Evolutionary conservation across 768 basidiomycete species (phyloP).

Genomic region (Leccinum arenicola): DNA sequence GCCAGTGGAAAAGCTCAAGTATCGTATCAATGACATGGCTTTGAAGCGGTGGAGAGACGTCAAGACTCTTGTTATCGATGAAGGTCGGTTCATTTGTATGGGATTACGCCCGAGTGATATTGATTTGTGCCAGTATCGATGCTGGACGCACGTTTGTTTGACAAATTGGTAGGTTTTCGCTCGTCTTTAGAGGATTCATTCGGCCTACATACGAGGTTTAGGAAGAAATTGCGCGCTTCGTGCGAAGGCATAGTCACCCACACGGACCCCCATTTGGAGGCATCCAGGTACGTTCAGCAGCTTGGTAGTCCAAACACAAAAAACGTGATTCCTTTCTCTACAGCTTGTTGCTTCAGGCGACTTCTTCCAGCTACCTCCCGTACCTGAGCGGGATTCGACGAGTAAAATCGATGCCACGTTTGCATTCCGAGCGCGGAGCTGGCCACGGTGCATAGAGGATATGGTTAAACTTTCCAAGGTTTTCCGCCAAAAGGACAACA

Average conservation of each 20-base stretch:
- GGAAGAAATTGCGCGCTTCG: constrained; percentile 38
- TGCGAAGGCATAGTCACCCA: constrained; percentile 35
- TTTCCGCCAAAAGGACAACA: constrained; percentile 67
- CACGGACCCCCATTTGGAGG: constrained; percentile 55
- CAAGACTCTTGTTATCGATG: constrained; percentile 65
- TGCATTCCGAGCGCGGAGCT: constrained; percentile 64
- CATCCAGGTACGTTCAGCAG: constrained; percentile 46
- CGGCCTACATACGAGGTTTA: constrained; percentile 8
- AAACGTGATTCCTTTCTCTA: constrained; percentile 11
- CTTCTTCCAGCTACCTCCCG: constrained; percentile 80
- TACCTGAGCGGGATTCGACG: constrained; percentile 48
- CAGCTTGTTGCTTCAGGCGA: constrained; percentile 74
- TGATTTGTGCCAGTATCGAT: constrained; percentile 55
- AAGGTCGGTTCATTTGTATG: constrained; percentile 43
- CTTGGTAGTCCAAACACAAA: background rate
- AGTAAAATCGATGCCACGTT: constrained; percentile 52
- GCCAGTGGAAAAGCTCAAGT: constrained; percentile 37
- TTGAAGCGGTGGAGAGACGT: constrained; percentile 48
- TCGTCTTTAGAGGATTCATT: constrained; percentile 28
- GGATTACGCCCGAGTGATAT: background rate
- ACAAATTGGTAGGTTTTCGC: constrained; percentile 57
- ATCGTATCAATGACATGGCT: constrained; percentile 27
- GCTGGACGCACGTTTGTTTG: constrained; percentile 67
- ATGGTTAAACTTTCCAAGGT: constrained; percentile 55
- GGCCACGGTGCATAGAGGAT: constrained; percentile 52